Evolutionary conservation across 768 basidiomycete genomes (phyloP), one percentile per base, ranked within the genome.

Genomic region (Kwoniella mangroviensis): DNA sequence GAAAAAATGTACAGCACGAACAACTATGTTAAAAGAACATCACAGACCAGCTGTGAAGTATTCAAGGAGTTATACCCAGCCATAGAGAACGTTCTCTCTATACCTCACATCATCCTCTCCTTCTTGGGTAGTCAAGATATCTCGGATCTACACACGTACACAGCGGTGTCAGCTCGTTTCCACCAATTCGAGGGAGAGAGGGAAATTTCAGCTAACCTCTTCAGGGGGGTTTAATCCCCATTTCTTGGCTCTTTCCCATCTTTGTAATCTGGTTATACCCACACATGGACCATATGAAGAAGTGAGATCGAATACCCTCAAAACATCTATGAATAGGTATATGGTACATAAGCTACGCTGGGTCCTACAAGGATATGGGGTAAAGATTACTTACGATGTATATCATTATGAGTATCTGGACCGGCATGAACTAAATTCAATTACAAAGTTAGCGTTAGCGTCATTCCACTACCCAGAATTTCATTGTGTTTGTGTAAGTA

Each of bases 161-260:
- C 43, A 34, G 45, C 26, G 2, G 15, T 70, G 28, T 69, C 54
- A 26, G 57, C 34, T 66, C 19, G 3, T 22, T 40, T 10, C 13
- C 22, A 66, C 43, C 10, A 15, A 65, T 26, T 73, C 51, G 45
- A 65, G 42, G 12, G 72, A 43, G 2, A 4, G 21, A 28, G 42
- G 11, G 7, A 56, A 45, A 11, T 21, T 21, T 28, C 3, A 28
- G 80, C 88, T 67, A 74, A 91, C 93, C 86, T 93, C 92, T 17
- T 79, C 71, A 3, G 93, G 94, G 15, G 94, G 95, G 57, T 90
- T 86, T 21, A 97, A 84, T 2, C 93, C 93, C 55, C 95, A 85
- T 11, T 86, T 86, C 28, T 89, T 81, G 0, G 95, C 95, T 59
- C 94, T 86, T 78, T 94, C 88, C 93, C 94, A 98, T 49, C 95